Conservation (phyloP, 2,329 filamentous ascomycete genomes). For the Hansfordia pulvinata region DNA sequence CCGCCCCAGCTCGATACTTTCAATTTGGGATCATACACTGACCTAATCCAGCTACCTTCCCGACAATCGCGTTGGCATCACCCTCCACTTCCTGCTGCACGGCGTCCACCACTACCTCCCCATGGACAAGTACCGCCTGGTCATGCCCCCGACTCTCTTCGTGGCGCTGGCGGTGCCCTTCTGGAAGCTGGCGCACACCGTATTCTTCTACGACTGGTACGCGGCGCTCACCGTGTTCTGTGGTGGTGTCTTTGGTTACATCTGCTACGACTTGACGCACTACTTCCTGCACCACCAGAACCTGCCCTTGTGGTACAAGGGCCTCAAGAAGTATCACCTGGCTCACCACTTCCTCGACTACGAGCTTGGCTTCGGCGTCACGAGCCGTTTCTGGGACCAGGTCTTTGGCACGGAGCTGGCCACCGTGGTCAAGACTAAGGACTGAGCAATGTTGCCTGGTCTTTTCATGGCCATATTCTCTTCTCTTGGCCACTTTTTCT, state of each 20-base stretch:
- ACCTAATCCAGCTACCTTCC: constrained; percentile 55
- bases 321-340: constrained; percentile 94
- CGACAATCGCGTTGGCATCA: constrained; percentile 79
- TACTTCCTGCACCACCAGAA: constrained; percentile 97
- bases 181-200: constrained; percentile 73
- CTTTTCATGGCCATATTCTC: too few species aligned
- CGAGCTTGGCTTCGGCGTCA: constrained; percentile 93
- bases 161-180: constrained; percentile 73
- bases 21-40: constrained; percentile 14
- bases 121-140: constrained; percentile 96
- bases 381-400: constrained; percentile 88
- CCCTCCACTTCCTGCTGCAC: constrained; percentile 83
- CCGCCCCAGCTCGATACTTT: not conserved
- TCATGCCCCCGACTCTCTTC: constrained; percentile 92
- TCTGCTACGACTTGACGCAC: constrained; percentile 94
- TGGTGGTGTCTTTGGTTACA: constrained; percentile 88
- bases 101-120: constrained; percentile 96
- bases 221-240: constrained; percentile 67
- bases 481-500: too few species aligned
- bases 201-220: constrained; percentile 81
- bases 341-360: constrained; percentile 97
- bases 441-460: too few species aligned
- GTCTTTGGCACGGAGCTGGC: constrained; percentile 79
- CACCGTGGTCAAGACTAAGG: constrained; percentile 22
- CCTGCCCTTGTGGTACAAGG: constrained; percentile 78